phyloP scores from a whole-genome alignment of 768 basidiomycete genomes.

The Calocybe indica region DNA sequence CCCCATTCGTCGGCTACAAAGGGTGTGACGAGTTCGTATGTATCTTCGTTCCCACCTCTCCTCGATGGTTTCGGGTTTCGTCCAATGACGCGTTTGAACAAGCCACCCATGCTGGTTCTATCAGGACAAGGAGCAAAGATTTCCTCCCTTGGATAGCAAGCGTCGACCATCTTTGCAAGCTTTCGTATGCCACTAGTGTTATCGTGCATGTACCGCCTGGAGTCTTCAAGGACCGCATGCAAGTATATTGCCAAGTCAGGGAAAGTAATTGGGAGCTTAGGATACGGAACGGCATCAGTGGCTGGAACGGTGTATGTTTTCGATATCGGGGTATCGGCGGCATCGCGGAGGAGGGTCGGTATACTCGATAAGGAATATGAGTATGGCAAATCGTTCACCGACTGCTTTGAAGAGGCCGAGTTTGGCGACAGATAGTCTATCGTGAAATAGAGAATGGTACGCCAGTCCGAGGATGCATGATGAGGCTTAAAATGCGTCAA shows the following conservation, averaged over 20 bases:
- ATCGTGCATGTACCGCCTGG: constrained; percentile 55
- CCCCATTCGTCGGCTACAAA: constrained; percentile 77
- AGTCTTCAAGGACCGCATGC: constrained; percentile 63
- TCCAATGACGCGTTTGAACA: constrained; percentile 60
- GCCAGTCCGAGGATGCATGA: constrained; percentile 56
- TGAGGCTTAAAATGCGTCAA: constrained; percentile 39
- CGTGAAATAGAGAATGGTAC: constrained; percentile 71
- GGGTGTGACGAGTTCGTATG: constrained; percentile 77
- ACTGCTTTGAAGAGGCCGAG: neutral
- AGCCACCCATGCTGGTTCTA: constrained; percentile 40
- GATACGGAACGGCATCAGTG: constrained; percentile 53
- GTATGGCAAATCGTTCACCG: constrained; percentile 60
- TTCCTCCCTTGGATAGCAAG: constrained; percentile 52
- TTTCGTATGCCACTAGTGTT: constrained; percentile 56
- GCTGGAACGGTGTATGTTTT: constrained; percentile 71
- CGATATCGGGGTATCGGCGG: constrained; percentile 54
- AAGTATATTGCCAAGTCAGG: constrained; percentile 74
- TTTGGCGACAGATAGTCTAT: constrained; percentile 66
- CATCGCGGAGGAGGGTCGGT: constrained; percentile 59
- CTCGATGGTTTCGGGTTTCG: constrained; percentile 35
- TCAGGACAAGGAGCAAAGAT: constrained; percentile 20
- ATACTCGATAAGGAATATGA: constrained; percentile 58
- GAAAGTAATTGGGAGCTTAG: constrained; percentile 67
- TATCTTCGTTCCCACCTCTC: constrained; percentile 66
- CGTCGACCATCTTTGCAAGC: constrained; percentile 64